These are phyloP conservation scores for Linderniella brevidens DNA, from an alignment of 257 asterid genomes.

Conservation along the genomic window DNA sequence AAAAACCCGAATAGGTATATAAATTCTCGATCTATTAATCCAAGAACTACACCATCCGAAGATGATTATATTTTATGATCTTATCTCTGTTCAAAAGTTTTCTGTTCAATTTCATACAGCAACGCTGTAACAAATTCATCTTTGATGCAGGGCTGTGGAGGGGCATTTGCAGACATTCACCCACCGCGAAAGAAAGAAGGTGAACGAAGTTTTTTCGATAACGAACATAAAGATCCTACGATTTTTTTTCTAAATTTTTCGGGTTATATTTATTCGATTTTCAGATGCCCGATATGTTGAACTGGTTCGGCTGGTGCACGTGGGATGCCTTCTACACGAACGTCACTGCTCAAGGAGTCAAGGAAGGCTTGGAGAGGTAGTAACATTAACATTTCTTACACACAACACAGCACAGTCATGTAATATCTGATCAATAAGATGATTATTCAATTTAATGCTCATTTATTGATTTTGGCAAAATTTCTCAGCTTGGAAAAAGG, in stretches of 20 bases:
- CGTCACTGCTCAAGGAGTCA: constrained; percentile 74
- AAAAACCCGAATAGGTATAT: too few species aligned
- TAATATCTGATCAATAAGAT: too few species aligned
- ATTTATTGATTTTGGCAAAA: too few species aligned
- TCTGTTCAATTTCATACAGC: too few species aligned
- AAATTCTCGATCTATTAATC: too few species aligned
- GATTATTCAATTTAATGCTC: too few species aligned
- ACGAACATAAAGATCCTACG: not conserved
- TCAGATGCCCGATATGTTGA: constrained; percentile 88
- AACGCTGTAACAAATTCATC: constrained; percentile 1
- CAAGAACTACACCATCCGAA: too few species aligned
- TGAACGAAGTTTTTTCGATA: constrained; percentile 7
- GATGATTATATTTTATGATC: too few species aligned
- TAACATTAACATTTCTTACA: too few species aligned
- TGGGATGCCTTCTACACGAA: constrained; percentile 97
- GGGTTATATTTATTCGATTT: constrained; percentile 1
- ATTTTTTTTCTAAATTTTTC: not conserved
- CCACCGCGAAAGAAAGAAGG: constrained; percentile 91
- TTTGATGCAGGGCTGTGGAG: constrained; percentile 54
- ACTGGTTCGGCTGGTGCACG: constrained; percentile 98
- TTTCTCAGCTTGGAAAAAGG: constrained; percentile 50
- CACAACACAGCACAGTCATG: too few species aligned
- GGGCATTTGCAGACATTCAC: constrained; percentile 65
- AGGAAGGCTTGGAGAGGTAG: constrained; percentile 67
- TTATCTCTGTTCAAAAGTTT: too few species aligned